Conservation (phyloP, 2,329 filamentous ascomycete genomes). For the Fusarium floridanum region DNA sequence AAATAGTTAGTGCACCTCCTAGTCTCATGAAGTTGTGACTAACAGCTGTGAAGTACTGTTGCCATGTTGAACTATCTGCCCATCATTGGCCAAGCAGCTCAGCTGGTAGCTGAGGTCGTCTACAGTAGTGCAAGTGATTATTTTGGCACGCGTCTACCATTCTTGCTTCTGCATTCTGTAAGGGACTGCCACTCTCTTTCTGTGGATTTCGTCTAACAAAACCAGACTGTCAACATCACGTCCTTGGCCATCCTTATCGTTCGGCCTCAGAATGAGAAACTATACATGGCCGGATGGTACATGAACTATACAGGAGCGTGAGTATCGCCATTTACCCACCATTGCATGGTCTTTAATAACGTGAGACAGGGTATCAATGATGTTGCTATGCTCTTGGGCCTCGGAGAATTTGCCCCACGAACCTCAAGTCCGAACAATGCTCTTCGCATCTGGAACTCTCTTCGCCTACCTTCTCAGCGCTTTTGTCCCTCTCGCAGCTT, state of each 20-base stretch:
- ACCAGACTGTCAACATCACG: constrained; percentile 20
- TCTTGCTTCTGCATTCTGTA: constrained; percentile 17
- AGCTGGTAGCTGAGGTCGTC: constrained; percentile 14
- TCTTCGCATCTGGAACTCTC: constrained; percentile 15
- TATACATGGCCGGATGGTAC: constrained; percentile 23
- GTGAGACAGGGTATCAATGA: background rate
- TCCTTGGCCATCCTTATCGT: constrained; percentile 22
- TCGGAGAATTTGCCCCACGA: constrained; percentile 14
- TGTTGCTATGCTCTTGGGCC: constrained; percentile 21
- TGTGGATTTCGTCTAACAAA: background rate
- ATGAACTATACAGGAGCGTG: constrained; percentile 25
- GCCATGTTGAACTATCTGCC: constrained; percentile 23
- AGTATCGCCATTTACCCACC: background rate
- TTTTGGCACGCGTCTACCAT: constrained; percentile 14
- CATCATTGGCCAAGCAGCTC: constrained; percentile 14
- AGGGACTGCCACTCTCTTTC: background rate
- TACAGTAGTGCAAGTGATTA: constrained; percentile 19
- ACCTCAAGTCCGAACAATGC: constrained; percentile 16
- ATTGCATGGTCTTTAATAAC: background rate
- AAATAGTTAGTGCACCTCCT: background rate
- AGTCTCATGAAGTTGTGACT: background rate
- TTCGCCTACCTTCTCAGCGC: constrained; percentile 12
- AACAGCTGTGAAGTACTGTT: background rate
- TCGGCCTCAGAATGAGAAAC: constrained; percentile 6
- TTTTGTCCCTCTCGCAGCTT: constrained; percentile 13